phyloP scores from a whole-genome alignment of 371 early-diverging fungal species.

The Rhizopus stolonifer region DNA sequence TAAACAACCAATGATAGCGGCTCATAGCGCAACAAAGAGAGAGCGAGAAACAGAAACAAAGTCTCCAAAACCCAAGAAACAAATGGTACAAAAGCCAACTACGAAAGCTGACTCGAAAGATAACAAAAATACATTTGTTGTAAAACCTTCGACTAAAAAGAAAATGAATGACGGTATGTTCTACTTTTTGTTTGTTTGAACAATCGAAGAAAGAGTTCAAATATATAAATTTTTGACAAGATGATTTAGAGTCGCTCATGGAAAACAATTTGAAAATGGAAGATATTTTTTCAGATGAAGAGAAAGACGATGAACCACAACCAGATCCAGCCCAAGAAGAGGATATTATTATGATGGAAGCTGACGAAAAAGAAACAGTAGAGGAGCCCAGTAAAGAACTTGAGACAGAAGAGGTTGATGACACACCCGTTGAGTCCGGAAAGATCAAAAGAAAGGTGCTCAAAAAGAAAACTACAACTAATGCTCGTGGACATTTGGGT shows the following conservation, averaged over 20 bases:
- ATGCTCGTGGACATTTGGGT: constrained; percentile 54
- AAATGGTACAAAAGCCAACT: neutral
- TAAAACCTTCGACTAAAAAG: neutral
- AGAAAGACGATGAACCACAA: constrained; percentile 11
- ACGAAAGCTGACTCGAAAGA: neutral
- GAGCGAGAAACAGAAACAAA: neutral
- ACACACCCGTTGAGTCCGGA: constrained; percentile 14
- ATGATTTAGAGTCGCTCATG: constrained; percentile 8
- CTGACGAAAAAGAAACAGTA: neutral
- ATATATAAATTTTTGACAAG: neutral
- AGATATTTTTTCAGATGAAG: constrained; percentile 21
- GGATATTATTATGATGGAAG: constrained; percentile 6
- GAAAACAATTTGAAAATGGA: constrained; percentile 14
- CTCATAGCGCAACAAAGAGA: neutral
- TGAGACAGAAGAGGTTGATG: constrained; percentile 13
- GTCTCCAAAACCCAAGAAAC: constrained; percentile 6
- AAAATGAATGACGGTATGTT: neutral
- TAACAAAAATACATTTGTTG: neutral
- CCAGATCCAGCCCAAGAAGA: constrained; percentile 10
- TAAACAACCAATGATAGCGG: constrained; percentile 3
- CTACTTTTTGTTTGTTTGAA: neutral
- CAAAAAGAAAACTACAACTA: constrained; percentile 43
- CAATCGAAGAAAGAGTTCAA: neutral
- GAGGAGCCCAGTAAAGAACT: neutral
- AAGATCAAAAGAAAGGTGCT: constrained; percentile 38